These are phyloP conservation scores for Fonsecaea pedrosoi DNA, from an alignment of 2,329 filamentous ascomycete genomes.

Conservation along the genomic window DNA sequence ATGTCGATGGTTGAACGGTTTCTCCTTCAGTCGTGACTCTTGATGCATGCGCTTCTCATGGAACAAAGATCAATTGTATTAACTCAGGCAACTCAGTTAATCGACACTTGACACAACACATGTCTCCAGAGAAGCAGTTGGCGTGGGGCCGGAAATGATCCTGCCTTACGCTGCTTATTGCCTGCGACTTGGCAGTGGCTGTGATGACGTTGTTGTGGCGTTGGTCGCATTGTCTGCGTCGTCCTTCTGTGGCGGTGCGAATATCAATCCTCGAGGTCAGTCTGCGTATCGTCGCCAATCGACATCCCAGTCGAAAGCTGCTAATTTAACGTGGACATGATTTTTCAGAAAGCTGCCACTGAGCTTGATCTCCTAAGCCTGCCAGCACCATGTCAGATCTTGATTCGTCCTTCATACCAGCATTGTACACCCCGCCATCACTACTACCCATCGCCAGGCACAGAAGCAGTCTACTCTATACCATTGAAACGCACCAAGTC, in stretches of 20 bases:
- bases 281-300: not conserved
- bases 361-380: not conserved
- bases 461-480: slow-evolving; percentile 78
- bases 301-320: not conserved
- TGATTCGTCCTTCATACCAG: slow-evolving; percentile 66
- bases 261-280: not conserved
- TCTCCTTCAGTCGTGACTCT: not conserved
- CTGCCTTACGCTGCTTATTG: not conserved
- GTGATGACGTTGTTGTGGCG: slow-evolving; percentile 7
- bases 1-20: slow-evolving; percentile 19
- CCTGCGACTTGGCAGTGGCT: slow-evolving; percentile 14
- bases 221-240: not conserved
- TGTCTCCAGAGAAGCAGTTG: slow-evolving; percentile 14
- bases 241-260: slow-evolving; percentile 4
- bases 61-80: slow-evolving; percentile 1
- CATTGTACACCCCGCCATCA: slow-evolving; percentile 82
- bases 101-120: slow-evolving; percentile 29
- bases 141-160: slow-evolving; percentile 3
- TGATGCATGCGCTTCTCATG: not conserved
- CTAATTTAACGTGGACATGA: not conserved
- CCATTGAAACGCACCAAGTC: slow-evolving; percentile 82
- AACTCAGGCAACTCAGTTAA: slow-evolving; percentile 26
- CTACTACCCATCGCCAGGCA: slow-evolving; percentile 88
- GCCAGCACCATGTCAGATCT: slow-evolving; percentile 30
- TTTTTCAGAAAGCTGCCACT: not conserved